Percentiles rank a stretch among this genome's conserved stretches.
Conservation (phyloP, 2,329 filamentous ascomycete genomes). For the Periconia sp. region DNA sequence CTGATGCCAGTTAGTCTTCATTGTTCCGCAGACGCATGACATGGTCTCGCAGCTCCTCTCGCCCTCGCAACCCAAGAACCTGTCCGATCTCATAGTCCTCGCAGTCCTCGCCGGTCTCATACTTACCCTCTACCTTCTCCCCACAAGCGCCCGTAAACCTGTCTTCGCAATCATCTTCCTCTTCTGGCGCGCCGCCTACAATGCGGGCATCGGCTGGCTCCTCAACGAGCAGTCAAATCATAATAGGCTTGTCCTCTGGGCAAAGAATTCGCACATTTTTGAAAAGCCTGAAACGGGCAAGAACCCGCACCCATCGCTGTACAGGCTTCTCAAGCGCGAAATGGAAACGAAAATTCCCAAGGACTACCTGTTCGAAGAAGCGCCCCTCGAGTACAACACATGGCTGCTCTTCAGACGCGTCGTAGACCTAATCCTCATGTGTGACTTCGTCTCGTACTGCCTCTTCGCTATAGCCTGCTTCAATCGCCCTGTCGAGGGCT, state of each 20-base stretch:
- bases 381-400: conserved; percentile 97
- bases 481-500: conserved; percentile 75
- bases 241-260: conserved; percentile 84
- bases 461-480: conserved; percentile 92
- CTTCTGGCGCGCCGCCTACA: conserved; percentile 92
- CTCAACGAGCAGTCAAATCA: conserved; percentile 90
- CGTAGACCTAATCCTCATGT: conserved; percentile 97
- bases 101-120: conserved; percentile 78
- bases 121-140: conserved; percentile 74
- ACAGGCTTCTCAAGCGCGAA: conserved; percentile 83
- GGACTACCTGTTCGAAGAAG: conserved; percentile 92
- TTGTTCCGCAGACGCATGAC: conserved; percentile 94
- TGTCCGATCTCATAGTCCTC: conserved; percentile 83
- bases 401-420: conserved; percentile 96
- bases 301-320: conserved; percentile 82
- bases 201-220: conserved; percentile 89
- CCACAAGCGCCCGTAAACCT: conserved; percentile 71
- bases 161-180: conserved; percentile 84
- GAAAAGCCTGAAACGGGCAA: conserved; percentile 80
- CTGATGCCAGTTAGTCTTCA: conserved; percentile 72
- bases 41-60: conserved; percentile 98
- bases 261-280: conserved; percentile 83
- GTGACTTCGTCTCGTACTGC: conserved; percentile 96
- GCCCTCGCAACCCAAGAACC: conserved; percentile 92
- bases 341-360: conserved; percentile 92